Percentiles rank a stretch among this genome's conserved stretches.
These are phyloP conservation scores for Corchorus capsularis DNA, from an alignment of 345 rosid genomes.

Conservation along the genomic window DNA sequence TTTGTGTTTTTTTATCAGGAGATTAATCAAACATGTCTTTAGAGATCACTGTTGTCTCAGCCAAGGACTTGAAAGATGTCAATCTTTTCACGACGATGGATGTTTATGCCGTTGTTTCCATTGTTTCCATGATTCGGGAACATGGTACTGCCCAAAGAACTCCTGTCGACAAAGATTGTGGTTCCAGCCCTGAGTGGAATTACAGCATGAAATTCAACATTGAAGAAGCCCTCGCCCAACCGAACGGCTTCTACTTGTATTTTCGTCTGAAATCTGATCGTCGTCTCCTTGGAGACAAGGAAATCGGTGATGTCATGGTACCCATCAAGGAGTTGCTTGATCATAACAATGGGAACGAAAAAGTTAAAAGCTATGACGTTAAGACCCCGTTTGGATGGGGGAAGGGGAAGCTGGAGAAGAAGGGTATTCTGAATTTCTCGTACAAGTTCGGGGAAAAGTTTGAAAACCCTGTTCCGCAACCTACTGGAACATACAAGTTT, in stretches of 20 bases:
- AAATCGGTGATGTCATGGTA: slow-evolving; percentile 38
- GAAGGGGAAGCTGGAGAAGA: too few relatives aligned
- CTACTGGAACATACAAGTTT: slow-evolving; percentile 14
- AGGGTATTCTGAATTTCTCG: slow-evolving; percentile 41
- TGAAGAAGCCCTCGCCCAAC: slow-evolving; percentile 32
- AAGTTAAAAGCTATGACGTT: slow-evolving; percentile 28
- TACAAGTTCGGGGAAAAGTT: slow-evolving; percentile 46
- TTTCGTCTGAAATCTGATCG: slow-evolving; percentile 39
- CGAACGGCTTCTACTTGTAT: slow-evolving; percentile 31
- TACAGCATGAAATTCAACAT: slow-evolving; percentile 39
- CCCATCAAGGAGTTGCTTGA: slow-evolving; percentile 49
- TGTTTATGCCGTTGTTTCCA: slow-evolving; percentile 37
- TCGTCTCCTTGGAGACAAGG: slow-evolving; percentile 33
- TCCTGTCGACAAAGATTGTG: slow-evolving; percentile 37
- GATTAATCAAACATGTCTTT: slow-evolving; percentile 31
- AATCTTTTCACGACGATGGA: slow-evolving; percentile 53
- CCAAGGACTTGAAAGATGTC: slow-evolving; percentile 42
- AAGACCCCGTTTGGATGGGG: slow-evolving; percentile 31
- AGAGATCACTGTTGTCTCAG: slow-evolving; percentile 38
- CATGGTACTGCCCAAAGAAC: slow-evolving; percentile 32
- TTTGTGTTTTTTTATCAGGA: too few relatives aligned
- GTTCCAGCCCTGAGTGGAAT: slow-evolving; percentile 47
- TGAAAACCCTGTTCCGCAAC: slow-evolving; percentile 4
- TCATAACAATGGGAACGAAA: not conserved
- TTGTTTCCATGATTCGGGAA: slow-evolving; percentile 36